Base-by-base conservation (phyloP, 257 asterid species). In the Anisodus tanguticus region DNA sequence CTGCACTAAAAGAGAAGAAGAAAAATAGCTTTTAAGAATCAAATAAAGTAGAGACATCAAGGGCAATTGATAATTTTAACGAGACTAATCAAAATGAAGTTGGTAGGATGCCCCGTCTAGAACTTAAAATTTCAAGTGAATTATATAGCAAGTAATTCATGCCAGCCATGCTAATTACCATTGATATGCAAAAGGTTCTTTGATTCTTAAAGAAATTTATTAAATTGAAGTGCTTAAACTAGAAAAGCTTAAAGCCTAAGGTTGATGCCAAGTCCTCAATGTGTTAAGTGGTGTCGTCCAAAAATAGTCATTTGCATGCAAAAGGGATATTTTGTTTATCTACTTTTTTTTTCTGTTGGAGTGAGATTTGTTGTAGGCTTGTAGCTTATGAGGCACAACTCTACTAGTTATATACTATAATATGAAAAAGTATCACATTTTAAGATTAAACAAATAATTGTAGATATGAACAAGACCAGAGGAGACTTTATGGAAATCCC, bases 41-140 rank as follows among this genome's bases (percentile, higher is more conserved):
- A 74, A 87, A 79, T 83, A 82, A 87, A 87, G 69, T 9, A n/a
- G 22, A 35, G 63, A 35, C 19, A 67, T 39, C 10, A 58, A 64
- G 17, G 5, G 76, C 19, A 77, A 39, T 58, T 82, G 11, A 49
- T 62, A 51, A 54, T 63, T 19, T 82, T 9, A 39, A 37, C 41
- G 6, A 35, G 16, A 58, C 57, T 39, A 72, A 85, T 85, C 19
- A 53, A 88, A 55, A 26, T 4, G 84, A 72, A 77, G 85, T 86
- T 86, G 89, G 86, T 84, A 82, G 87, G 87, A 83, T 88, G 81
- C 83, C 83, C 82, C 57, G 62, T 79, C 82, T 82, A 79, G 77
- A 80, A 71, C n/a, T 10, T 51, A 9, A 53, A 51, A 7, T 77
- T 77, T 81, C 84, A 45, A 83, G 76, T 58, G 71, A 82, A 55